Percentiles rank a stretch among this genome's conserved stretches.
Conservation (phyloP, 164 flowering plant genomes). For the Chimonanthus praecox region DNA sequence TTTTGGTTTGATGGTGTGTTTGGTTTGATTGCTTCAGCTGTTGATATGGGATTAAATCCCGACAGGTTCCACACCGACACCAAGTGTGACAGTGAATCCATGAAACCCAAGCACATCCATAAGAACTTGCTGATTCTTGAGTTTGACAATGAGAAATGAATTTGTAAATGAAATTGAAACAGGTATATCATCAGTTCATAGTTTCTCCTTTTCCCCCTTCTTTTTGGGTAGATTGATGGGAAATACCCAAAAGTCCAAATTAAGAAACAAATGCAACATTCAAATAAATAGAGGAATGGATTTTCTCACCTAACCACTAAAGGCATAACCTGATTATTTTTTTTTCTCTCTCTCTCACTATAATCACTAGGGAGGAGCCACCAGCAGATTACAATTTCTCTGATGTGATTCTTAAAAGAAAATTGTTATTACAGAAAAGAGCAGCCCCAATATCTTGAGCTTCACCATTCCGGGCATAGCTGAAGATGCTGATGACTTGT, state of each 20-base stretch:
- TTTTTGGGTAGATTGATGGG: conserved; percentile 16
- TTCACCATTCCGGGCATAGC: conserved; percentile 14
- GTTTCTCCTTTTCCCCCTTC: neutral
- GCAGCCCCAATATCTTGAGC: conserved; percentile 23
- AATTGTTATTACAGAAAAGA: conserved; percentile 23
- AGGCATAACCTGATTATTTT: conserved; percentile 7
- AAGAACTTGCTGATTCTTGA: too few species aligned
- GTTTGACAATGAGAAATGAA: neutral
- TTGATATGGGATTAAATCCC: too few species aligned
- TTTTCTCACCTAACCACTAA: conserved; percentile 16
- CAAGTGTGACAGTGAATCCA: too few species aligned
- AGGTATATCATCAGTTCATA: conserved; percentile 15
- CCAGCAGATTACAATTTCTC: neutral
- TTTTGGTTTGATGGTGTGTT: too few species aligned
- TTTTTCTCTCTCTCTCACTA: neutral
- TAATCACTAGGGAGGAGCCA: conserved; percentile 5
- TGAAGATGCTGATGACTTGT: conserved; percentile 33
- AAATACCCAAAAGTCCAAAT: conserved; percentile 9
- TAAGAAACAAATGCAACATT: conserved; percentile 12
- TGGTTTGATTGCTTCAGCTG: too few species aligned
- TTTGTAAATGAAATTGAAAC: conserved; percentile 12
- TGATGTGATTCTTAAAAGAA: conserved; percentile 19
- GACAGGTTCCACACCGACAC: too few species aligned
- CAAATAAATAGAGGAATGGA: conserved; percentile 13
- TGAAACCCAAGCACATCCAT: too few species aligned